Percentiles rank a stretch among this genome's conserved stretches.
These are phyloP conservation scores for Micromonas pusilla DNA, from an alignment of 139 green algal species.

Conservation along the genomic window DNA sequence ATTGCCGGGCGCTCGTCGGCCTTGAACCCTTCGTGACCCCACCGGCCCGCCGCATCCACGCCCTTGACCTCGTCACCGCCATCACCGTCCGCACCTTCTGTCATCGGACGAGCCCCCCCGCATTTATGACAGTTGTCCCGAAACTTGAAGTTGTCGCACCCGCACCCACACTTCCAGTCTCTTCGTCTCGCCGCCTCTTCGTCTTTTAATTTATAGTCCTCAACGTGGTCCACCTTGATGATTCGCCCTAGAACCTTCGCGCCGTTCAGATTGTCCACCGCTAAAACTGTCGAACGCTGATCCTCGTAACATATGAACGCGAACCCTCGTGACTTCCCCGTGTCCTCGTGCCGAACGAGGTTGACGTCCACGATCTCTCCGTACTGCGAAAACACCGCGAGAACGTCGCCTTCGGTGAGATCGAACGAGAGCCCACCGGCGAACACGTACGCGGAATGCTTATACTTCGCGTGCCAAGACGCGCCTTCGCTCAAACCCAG, in stretches of 20 bases:
- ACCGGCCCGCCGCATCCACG: background rate
- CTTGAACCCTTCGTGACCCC: background rate
- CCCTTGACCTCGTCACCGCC: background rate
- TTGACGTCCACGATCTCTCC: constrained; percentile 94
- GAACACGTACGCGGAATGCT: constrained; percentile 85
- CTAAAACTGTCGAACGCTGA: constrained; percentile 90
- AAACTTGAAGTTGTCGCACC: constrained; percentile 14
- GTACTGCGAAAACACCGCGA: constrained; percentile 78
- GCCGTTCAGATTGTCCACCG: constrained; percentile 95
- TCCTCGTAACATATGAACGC: constrained; percentile 96
- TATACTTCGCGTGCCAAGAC: constrained; percentile 90
- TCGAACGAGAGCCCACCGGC: constrained; percentile 77
- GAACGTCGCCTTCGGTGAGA: constrained; percentile 86
- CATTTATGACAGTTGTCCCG: constrained; percentile 6
- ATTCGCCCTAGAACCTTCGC: constrained; percentile 67
- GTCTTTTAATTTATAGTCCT: constrained; percentile 86
- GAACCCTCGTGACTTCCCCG: constrained; percentile 75
- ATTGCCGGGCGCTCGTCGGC: too few species aligned
- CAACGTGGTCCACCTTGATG: constrained; percentile 90
- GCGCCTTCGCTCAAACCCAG: constrained; percentile 64
- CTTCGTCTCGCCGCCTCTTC: constrained; percentile 49
- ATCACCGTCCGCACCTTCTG: background rate
- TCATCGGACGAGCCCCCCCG: background rate
- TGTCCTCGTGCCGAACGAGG: constrained; percentile 59
- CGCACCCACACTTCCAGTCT: constrained; percentile 21